Evolutionary conservation across 805 yeast genomes (phyloP).

Genomic region (Myxozyma mucilagina): DNA sequence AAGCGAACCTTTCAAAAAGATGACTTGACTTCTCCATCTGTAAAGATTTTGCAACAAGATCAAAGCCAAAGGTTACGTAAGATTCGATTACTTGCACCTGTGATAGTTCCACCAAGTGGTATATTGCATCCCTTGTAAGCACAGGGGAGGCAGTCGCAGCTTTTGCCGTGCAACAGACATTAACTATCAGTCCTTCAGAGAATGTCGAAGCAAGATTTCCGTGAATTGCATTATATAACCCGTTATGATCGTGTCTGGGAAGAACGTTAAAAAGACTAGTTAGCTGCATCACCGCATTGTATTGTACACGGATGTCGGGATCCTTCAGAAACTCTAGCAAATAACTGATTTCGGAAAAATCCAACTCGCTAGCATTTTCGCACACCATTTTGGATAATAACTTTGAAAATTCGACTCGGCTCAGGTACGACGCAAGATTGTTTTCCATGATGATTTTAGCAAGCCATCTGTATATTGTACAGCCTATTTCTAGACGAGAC

Average conservation of each 20-base stretch:
- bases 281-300: background rate
- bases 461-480: background rate
- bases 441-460: slow-evolving; percentile 1
- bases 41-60: background rate
- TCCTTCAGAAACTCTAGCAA: background rate
- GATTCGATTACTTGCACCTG: background rate
- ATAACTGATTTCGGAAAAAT: background rate
- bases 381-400: background rate
- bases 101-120: slow-evolving; percentile 2
- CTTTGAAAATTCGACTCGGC: background rate
- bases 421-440: background rate
- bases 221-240: slow-evolving; percentile 1
- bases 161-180: slow-evolving; percentile 2
- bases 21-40: background rate
- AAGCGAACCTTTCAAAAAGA: slow-evolving; percentile 15
- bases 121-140: slow-evolving; percentile 7
- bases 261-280: background rate
- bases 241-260: background rate
- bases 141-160: background rate
- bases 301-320: background rate
- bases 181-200: background rate
- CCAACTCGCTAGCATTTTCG: background rate
- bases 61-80: background rate
- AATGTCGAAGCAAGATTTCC: background rate
- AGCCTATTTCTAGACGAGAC: background rate